These are phyloP conservation scores for Phaseolus coccineus DNA, from an alignment of 331 rosid species.

Conservation along the genomic window DNA sequence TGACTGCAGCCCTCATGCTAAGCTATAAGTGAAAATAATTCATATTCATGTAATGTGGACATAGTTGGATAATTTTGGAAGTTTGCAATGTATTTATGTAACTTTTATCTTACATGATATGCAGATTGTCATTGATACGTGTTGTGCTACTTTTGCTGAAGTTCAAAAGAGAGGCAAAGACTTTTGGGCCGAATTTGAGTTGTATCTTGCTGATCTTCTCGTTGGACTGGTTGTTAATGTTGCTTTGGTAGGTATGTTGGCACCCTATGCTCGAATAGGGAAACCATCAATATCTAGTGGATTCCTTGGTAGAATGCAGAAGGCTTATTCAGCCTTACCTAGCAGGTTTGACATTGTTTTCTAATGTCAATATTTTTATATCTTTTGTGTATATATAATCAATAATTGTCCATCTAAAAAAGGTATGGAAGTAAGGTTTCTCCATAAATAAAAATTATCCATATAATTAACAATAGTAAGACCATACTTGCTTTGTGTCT, in stretches of 20 bases:
- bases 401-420: constrained; percentile 8
- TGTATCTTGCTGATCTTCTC: constrained; percentile 93
- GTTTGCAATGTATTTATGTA: background rate
- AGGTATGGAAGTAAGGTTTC: constrained; percentile 17
- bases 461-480: background rate
- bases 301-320: constrained; percentile 73
- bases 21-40: background rate
- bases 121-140: constrained; percentile 92
- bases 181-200: constrained; percentile 96
- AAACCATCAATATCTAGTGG: constrained; percentile 80
- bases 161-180: constrained; percentile 96
- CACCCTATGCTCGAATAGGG: constrained; percentile 94
- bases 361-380: constrained; percentile 5
- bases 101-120: constrained; percentile 34
- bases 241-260: constrained; percentile 96
- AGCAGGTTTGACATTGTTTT: constrained; percentile 75
- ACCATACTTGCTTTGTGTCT: constrained; percentile 20
- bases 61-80: constrained; percentile 9
- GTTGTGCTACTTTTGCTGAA: constrained; percentile 97
- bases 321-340: constrained; percentile 83
- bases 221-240: constrained; percentile 87
- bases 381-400: constrained; percentile 2
- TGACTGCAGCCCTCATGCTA: background rate
- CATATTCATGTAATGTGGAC: background rate
- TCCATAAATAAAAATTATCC: background rate